A percentile compares a stretch with the other conserved stretches of the same genome.
These are phyloP conservation scores for Talaromyces stipitatus DNA, from an alignment of 495 filamentous ascomycete species.

Conservation along the genomic window DNA sequence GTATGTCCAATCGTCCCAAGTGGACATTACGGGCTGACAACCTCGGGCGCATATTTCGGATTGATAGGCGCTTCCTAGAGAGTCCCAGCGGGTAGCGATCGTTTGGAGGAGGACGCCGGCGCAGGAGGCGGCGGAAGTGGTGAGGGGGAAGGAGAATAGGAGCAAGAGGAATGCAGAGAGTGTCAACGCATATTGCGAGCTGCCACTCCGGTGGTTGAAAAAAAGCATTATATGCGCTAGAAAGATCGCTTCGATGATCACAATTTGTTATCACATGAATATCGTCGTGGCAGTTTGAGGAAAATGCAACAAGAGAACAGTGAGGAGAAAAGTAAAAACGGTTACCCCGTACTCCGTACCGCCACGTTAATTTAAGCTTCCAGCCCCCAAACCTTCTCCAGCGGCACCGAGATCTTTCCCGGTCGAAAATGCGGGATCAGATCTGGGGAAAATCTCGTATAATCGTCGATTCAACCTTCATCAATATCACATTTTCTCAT, in stretches of 20 bases:
- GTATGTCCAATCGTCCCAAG: slow-evolving; percentile 41
- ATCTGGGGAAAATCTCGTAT: background rate
- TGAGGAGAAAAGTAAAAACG: background rate
- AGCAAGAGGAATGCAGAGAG: background rate
- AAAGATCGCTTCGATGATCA: too few relatives aligned
- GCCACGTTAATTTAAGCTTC: background rate
- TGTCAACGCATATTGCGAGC: background rate
- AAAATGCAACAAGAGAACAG: background rate
- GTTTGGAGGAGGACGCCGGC: slow-evolving; percentile 27
- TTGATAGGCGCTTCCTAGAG: slow-evolving; percentile 29
- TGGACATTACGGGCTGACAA: slow-evolving; percentile 33
- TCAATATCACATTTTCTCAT: too few relatives aligned
- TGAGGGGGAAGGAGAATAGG: slow-evolving; percentile 13
- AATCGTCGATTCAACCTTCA: too few relatives aligned
- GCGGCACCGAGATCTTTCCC: too few relatives aligned
- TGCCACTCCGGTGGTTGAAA: background rate
- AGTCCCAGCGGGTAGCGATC: slow-evolving; percentile 26
- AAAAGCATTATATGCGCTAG: background rate
- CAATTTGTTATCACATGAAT: background rate
- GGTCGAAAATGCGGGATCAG: background rate
- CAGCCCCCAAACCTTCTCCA: background rate
- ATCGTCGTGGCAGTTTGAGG: background rate
- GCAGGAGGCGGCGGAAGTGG: slow-evolving; percentile 22
- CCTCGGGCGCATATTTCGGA: slow-evolving; percentile 33
- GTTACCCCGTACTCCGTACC: too few relatives aligned